Evolutionary conservation across 768 basidiomycete species (phyloP).

Genomic region (Boletales sp.): DNA sequence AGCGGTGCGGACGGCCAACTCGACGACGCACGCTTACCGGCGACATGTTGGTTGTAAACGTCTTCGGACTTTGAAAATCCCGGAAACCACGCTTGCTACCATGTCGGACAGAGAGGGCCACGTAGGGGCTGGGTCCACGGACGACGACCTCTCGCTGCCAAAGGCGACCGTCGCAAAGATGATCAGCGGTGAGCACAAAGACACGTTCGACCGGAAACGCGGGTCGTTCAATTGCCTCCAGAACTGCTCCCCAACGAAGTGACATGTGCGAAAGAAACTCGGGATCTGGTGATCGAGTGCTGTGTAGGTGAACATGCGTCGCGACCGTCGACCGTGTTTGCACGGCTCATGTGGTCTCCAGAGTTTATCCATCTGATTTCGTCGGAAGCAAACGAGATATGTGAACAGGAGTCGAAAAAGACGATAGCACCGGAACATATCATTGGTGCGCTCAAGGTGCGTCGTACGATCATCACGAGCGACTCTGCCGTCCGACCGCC

Average conservation of each 20-base stretch:
- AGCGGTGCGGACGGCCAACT: conserved; percentile 1
- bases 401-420: conserved; percentile 97
- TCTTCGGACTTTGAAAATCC: conserved; percentile 41
- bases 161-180: conserved; percentile 98
- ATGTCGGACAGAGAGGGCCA: conserved; percentile 94
- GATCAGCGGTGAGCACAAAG: conserved; percentile 65
- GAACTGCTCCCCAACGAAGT: conserved; percentile 88
- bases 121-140: conserved; percentile 58
- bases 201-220: background rate
- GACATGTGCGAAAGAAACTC: conserved; percentile 90
- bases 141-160: conserved; percentile 92
- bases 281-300: conserved; percentile 95
- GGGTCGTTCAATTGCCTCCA: conserved; percentile 31
- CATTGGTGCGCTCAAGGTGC: conserved; percentile 82
- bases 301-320: conserved; percentile 86
- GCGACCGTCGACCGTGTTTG: conserved; percentile 2
- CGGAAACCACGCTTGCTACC: conserved; percentile 6
- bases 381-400: conserved; percentile 96
- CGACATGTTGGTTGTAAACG: conserved; percentile 6
- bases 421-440: conserved; percentile 99
- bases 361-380: conserved; percentile 99
- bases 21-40: conserved; percentile 6
- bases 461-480: conserved; percentile 12
- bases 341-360: conserved; percentile 31
- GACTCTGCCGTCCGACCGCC: conserved; percentile 7